Evolutionary conservation across 768 basidiomycete genomes (phyloP).

Genomic region (Suillus hirtellus): DNA sequence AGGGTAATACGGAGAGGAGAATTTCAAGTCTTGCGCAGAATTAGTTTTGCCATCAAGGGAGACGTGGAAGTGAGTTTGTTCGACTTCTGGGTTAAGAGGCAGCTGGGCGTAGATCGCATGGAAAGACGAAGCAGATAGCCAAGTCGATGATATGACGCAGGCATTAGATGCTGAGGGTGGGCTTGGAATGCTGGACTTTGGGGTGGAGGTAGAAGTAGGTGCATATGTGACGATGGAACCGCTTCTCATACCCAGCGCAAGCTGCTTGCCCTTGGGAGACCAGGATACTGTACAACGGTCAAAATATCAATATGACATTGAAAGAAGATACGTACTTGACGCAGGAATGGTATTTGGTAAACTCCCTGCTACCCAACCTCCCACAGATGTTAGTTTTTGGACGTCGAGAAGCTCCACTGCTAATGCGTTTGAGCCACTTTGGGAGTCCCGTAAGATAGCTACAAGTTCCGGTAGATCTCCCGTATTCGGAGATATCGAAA

Average conservation of each 20-base stretch:
- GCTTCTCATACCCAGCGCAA: slow-evolving; percentile 69
- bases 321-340: slow-evolving; percentile 48
- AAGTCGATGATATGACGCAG: slow-evolving; percentile 55
- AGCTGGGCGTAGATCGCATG: slow-evolving; percentile 61
- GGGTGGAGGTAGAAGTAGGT: slow-evolving; percentile 50
- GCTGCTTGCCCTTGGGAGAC: slow-evolving; percentile 86
- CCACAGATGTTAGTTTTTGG: slow-evolving; percentile 42
- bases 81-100: slow-evolving; percentile 36
- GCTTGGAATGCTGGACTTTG: slow-evolving; percentile 55
- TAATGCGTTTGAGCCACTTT: slow-evolving; percentile 36
- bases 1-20: slow-evolving; percentile 43
- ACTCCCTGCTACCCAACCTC: slow-evolving; percentile 57
- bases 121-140: slow-evolving; percentile 73
- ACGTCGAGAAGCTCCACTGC: slow-evolving; percentile 63
- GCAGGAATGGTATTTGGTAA: slow-evolving; percentile 53
- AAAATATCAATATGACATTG: slow-evolving; percentile 10
- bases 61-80: slow-evolving; percentile 44
- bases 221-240: slow-evolving; percentile 74
- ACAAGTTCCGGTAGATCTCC: slow-evolving; percentile 56
- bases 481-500: slow-evolving; percentile 67
- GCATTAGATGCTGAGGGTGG: slow-evolving; percentile 53
- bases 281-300: slow-evolving; percentile 59
- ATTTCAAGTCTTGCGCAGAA: slow-evolving; percentile 37
- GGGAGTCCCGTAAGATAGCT: slow-evolving; percentile 53
- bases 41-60: slow-evolving; percentile 44